Base-by-base conservation (phyloP, 495 filamentous ascomycete genomes). In the Polyplosphaeria fusca region DNA sequence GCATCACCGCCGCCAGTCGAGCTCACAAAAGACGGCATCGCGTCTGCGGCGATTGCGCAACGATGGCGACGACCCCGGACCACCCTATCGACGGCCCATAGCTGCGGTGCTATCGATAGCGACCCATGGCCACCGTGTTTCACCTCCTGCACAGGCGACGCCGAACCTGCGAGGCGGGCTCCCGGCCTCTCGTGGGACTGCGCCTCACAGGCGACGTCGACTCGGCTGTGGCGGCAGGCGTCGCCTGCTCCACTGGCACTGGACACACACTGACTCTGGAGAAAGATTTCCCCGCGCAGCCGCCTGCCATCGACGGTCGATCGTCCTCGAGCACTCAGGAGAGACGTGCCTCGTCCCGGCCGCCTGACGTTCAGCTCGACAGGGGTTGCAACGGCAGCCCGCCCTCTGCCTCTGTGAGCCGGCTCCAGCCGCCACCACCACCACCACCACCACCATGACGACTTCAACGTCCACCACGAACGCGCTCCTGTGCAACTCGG, bases 41-140 rank as follows among this genome's bases (percentile, higher is more conserved):
- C n/a, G n/a, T n/a, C n/a, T n/a, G n/a, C n/a, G 13, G 47, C 48
- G 43, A 47, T 58, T 52, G 40, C 46, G 53, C 52, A 58, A 54
- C 9, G n/a, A 35, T 9, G 30, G 30, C 7, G 47, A 56, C 50
- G 55, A 63, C 52, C 55, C 59, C 51, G 40, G 53, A 49, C 51
- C 50, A 30, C 43, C 64, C 60, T 60, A 60, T 63, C 55, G 56
- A 46, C 58, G 47, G 49, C 60, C 64, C 60, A 67, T 58, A 58
- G 3, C 46, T 46, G 41, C 42, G 60, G 60, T 60, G 47, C 43
- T 67, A 67, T 67, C 64, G 64, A 67, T 67, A 63, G 56, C 60
- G 39, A 53, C 48, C 58, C 58, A 49, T 45, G 38, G 47, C 54
- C 24, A 32, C 45, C n/a, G 16, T 45, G 54, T 63, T 63, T 63